phyloP scores from a whole-genome alignment of 1,139 yeast genomes.

The Taiozyma sp. region DNA sequence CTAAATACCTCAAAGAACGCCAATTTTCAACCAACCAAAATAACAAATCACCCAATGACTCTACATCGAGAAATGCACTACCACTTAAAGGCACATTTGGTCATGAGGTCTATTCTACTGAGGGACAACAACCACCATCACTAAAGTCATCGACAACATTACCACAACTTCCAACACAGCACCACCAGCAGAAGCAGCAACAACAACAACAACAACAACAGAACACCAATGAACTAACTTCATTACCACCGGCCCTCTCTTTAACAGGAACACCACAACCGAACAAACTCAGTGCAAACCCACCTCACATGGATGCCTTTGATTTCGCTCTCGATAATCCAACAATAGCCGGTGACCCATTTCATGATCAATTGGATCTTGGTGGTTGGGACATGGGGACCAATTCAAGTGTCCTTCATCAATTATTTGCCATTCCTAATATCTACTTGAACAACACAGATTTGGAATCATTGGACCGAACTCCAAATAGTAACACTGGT shows the following conservation, averaged over 20 bases:
- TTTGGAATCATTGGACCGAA: slow-evolving; percentile 1
- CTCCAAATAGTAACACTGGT: neutral
- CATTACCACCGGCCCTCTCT: neutral
- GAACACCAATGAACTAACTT: neutral
- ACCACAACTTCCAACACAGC: neutral
- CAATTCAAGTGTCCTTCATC: slow-evolving; percentile 11
- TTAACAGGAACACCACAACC: neutral
- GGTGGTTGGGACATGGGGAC: slow-evolving; percentile 1
- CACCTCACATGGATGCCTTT: neutral
- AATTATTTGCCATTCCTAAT: slow-evolving; percentile 15
- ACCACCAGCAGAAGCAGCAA: no score
- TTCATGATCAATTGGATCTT: neutral
- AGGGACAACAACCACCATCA: neutral
- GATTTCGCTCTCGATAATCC: neutral
- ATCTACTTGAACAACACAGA: slow-evolving; percentile 13
- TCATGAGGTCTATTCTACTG: neutral
- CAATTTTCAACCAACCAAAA: neutral
- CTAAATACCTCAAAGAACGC: neutral
- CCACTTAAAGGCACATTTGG: neutral
- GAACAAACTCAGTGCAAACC: neutral
- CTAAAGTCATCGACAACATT: neutral
- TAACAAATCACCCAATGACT: neutral
- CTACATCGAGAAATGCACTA: neutral
- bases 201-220: neutral
- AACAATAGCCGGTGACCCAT: neutral